Percentiles rank a stretch among this genome's conserved stretches.
Evolutionary conservation across 2,329 filamentous ascomycete species (phyloP).

Genomic region (Colletotrichum trifolii): DNA sequence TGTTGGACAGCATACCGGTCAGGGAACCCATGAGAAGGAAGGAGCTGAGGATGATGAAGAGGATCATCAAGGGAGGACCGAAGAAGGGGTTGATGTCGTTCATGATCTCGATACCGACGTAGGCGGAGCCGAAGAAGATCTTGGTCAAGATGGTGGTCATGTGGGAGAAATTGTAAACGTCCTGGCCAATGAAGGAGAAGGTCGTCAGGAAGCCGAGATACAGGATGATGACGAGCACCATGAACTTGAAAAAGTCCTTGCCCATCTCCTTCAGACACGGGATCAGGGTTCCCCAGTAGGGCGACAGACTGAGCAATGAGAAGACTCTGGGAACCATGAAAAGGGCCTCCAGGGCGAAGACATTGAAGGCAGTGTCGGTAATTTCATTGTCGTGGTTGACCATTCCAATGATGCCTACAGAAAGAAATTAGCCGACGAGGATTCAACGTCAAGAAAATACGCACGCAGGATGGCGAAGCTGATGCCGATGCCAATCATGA

Average conservation of each 20-base stretch:
- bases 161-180: slow-evolving; percentile 69
- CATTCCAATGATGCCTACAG: slow-evolving; percentile 73
- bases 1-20: slow-evolving; percentile 83
- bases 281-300: slow-evolving; percentile 90
- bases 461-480: slow-evolving; percentile 78
- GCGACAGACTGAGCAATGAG: slow-evolving; percentile 86
- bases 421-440: slow-evolving; percentile 29
- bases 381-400: slow-evolving; percentile 67
- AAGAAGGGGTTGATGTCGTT: slow-evolving; percentile 68
- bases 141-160: slow-evolving; percentile 84
- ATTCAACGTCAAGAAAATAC: slow-evolving; percentile 45
- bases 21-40: slow-evolving; percentile 83
- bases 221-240: slow-evolving; percentile 81
- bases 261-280: slow-evolving; percentile 95
- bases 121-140: slow-evolving; percentile 83
- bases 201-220: slow-evolving; percentile 92
- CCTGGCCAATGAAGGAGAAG: slow-evolving; percentile 81
- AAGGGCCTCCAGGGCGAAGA: slow-evolving; percentile 88
- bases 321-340: slow-evolving; percentile 92
- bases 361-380: slow-evolving; percentile 86
- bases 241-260: slow-evolving; percentile 89
- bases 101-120: slow-evolving; percentile 79
- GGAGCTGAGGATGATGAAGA: slow-evolving; percentile 82
- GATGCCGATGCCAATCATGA: slow-evolving; percentile 79
- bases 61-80: slow-evolving; percentile 71